Evolutionary conservation across 768 basidiomycete genomes (phyloP), one percentile per base, ranked within the genome.

Genomic region (Gymnopilus dilepis): DNA sequence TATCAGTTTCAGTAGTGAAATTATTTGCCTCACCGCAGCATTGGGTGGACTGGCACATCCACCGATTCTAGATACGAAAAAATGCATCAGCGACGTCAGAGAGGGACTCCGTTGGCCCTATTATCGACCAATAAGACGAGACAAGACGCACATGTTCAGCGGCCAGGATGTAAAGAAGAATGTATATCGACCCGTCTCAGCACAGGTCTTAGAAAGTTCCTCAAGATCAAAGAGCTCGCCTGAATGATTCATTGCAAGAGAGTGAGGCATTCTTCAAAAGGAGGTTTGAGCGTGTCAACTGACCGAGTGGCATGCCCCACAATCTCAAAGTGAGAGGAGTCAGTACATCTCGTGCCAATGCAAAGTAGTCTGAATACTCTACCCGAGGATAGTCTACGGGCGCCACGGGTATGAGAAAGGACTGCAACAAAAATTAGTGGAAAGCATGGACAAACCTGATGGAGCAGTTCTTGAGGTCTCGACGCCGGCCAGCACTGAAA

Each of bases 161-260:
- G 89, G 89, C 88, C 87, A 90, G 2, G 87, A 90, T 1, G 87
- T 81, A 74, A 91, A 89, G 80, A 90, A 91, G 72, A 92, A 90
- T 9, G 86, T 87, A 70, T 88, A 90, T 65, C 87, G 74, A 4
- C 82, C 80, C 1, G 82, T 84, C 62, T 83, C 82, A 4, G 80
- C 81, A 67, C 87, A 90, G 7, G 76, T 74, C 60, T 81, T 73
- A 11, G 86, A 82, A 2, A 91, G 77, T 59, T 80, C 79, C 70
- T 91, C 89, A 38, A 90, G 75, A 70, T 91, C 89, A 70, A 91
- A 90, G 66, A 90, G 82, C 74, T 90, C 90, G 37, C 87, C 89
- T 86, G 42, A 40, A 24, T 11, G 4, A 34, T 45, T n/a, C n/a
- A n/a, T 37, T 53, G 47, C 38, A 56, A 41, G 30, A 13, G 7